These are phyloP conservation scores for Phialocephala subalpina DNA, from an alignment of 2,329 filamentous ascomycete genomes.

Conservation along the genomic window DNA sequence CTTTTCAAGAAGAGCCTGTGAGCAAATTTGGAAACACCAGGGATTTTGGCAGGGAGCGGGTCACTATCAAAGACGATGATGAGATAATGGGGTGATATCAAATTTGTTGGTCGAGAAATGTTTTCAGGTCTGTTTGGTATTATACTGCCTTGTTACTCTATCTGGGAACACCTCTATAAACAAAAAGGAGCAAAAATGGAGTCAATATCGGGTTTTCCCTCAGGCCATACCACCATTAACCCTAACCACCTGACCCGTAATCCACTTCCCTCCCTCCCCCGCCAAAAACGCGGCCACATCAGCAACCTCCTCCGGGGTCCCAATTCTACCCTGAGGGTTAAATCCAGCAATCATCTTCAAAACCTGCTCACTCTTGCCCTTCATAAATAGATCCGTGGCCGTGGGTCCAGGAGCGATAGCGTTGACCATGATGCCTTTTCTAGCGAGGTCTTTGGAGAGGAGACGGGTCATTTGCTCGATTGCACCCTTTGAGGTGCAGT, in stretches of 20 bases:
- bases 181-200: neutral
- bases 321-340: constrained; percentile 54
- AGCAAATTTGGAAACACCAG: neutral
- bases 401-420: constrained; percentile 60
- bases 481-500: constrained; percentile 59
- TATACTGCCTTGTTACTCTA: too few species aligned
- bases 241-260: constrained; percentile 38
- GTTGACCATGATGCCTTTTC: constrained; percentile 58
- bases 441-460: constrained; percentile 58
- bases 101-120: neutral
- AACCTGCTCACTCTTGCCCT: constrained; percentile 49
- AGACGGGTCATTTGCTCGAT: constrained; percentile 61
- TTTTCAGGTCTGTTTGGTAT: neutral
- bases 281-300: constrained; percentile 51
- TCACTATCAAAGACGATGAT: constrained; percentile 14
- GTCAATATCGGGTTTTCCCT: too few species aligned
- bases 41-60: constrained; percentile 8
- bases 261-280: constrained; percentile 31
- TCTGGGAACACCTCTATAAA: neutral
- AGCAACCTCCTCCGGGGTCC: constrained; percentile 56
- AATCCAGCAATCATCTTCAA: constrained; percentile 49
- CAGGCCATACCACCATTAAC: constrained; percentile 42
- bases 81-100: neutral
- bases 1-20: too few species aligned
- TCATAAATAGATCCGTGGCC: constrained; percentile 57